Evolutionary conservation across 352 stramenopile genomes (phyloP).

Genomic region (Globisporangium paroecandrum): DNA sequence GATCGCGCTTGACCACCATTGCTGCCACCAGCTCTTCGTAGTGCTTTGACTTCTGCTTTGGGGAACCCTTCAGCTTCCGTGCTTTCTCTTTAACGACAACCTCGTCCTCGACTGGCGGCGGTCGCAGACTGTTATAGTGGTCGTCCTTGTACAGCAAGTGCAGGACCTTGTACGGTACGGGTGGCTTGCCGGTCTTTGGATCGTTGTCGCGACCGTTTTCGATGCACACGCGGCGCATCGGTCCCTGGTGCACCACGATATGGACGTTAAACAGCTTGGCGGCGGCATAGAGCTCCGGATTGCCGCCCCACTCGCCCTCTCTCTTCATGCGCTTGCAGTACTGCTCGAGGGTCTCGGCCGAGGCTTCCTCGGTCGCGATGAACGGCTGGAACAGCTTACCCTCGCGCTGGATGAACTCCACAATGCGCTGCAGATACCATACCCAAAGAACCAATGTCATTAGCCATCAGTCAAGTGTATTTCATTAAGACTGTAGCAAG

Average conservation of each 20-base stretch:
- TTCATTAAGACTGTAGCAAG: background rate
- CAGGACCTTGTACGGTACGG: slow-evolving; percentile 28
- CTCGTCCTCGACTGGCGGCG: slow-evolving; percentile 3
- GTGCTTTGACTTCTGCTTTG: background rate
- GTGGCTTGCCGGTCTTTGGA: slow-evolving; percentile 11
- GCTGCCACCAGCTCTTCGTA: background rate
- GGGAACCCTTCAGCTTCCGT: background rate
- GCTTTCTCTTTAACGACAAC: background rate
- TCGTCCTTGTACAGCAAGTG: slow-evolving; percentile 48
- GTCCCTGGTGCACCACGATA: slow-evolving; percentile 54
- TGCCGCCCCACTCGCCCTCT: slow-evolving; percentile 56
- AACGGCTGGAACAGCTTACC: slow-evolving; percentile 42
- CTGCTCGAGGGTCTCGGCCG: slow-evolving; percentile 16
- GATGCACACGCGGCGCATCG: slow-evolving; percentile 39
- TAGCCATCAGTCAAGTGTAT: background rate
- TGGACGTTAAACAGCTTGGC: slow-evolving; percentile 55
- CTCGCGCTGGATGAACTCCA: slow-evolving; percentile 44
- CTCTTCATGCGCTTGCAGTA: slow-evolving; percentile 50
- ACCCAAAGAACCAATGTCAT: background rate
- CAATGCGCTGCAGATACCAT: slow-evolving; percentile 18
- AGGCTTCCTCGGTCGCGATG: slow-evolving; percentile 19
- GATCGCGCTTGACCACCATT: slow-evolving; percentile 15
- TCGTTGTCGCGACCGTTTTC: slow-evolving; percentile 30
- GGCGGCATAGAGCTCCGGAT: slow-evolving; percentile 56
- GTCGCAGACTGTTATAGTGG: slow-evolving; percentile 54